Conservation (phyloP, 108 stramenopile genomes). For the Discostella stelligeroides region DNA sequence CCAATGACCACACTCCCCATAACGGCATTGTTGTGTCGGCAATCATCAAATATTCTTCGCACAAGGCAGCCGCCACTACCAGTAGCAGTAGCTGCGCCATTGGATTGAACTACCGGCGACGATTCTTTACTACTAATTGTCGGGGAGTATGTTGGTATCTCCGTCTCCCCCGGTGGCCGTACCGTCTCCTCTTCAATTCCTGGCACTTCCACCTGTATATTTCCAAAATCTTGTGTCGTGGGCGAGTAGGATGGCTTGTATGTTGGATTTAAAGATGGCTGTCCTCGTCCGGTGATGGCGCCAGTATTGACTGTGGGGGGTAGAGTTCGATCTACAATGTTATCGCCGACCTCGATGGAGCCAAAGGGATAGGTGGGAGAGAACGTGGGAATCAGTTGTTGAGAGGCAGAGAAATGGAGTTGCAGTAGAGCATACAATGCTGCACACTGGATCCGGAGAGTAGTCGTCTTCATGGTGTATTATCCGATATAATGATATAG, state of each 20-base stretch:
- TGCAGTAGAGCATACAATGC: neutral
- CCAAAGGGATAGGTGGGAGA: neutral
- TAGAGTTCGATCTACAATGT: neutral
- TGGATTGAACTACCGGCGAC: too few relatives aligned
- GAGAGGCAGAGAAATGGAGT: neutral
- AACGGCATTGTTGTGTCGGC: too few relatives aligned
- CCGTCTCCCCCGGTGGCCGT: too few relatives aligned
- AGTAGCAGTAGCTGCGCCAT: too few relatives aligned
- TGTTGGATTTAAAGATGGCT: neutral
- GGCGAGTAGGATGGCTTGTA: neutral
- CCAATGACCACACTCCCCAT: too few relatives aligned
- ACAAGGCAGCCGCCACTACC: too few relatives aligned
- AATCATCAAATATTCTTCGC: too few relatives aligned
- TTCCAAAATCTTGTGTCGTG: constrained; percentile 1
- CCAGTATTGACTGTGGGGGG: neutral
- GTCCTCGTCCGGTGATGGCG: neutral
- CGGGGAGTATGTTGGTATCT: too few relatives aligned
- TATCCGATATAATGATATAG: neutral
- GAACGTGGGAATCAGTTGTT: neutral
- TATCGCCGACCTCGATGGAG: neutral
- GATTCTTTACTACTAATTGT: too few relatives aligned
- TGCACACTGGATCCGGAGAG: neutral
- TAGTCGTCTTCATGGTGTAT: neutral
- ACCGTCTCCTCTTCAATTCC: neutral
- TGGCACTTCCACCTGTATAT: neutral